Base-by-base conservation (phyloP, 176 grass and related monocot genomes). In the Triticum turgidum region DNA sequence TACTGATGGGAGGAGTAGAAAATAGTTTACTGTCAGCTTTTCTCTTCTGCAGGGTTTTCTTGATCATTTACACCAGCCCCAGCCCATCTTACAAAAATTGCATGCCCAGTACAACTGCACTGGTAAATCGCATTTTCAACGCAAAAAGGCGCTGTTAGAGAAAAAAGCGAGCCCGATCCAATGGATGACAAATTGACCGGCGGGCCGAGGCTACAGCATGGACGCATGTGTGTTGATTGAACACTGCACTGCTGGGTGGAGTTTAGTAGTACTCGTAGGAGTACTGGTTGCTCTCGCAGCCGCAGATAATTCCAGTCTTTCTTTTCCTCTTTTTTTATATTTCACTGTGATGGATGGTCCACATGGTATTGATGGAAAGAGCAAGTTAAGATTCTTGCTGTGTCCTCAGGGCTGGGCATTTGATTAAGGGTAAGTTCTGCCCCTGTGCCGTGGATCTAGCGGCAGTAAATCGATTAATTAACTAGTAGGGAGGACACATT, bases 331-430 rank as follows among this genome's bases (percentile, higher is more conserved):
- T 78, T 32, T 32, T 38, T 6, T 65, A 12, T 69, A 72, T 47
- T 79, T 83, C 66, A 74, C 4, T n/a, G 76, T 69, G 85, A 77
- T 68, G 51, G 32, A 32, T 14, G 87, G 63, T 27, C 84, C 81
- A 87, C 69, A 76, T 29, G 64, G 91, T 65, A 84, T 44, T 86
- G 91, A 89, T 90, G 81, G 21, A 84, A 78, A 89, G 77, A 87
- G 80, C 81, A 85, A 73, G 84, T 58, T 89, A 25, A 90, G 91
- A 90, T 92, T 92, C 87, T 81, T 87, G 58, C 65, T 92, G 91
- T 11, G 80, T 87, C 91, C 91, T 81, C 71, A 38, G 63, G 81
- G 39, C 58, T 87, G 18, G 85, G 77, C 91, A 89, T 86, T 87
- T 86, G 87, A 87, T 80, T 84, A 86, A 83, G 86, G 83, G 79